Conservation (phyloP, 1,284 basidiomycete species). For the Fomitopsis betulina region DNA sequence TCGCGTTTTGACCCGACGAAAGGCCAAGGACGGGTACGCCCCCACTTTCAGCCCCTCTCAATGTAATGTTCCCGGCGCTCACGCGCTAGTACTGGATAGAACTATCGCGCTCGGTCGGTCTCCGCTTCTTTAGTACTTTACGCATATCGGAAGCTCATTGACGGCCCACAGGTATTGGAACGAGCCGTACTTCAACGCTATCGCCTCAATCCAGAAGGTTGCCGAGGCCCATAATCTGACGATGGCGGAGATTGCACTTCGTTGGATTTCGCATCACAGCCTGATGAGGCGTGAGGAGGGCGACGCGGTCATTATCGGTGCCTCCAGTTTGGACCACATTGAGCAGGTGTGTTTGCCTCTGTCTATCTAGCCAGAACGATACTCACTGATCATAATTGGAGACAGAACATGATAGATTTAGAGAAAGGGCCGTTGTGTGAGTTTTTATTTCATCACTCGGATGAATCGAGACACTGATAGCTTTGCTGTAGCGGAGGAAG, state of each 20-base stretch:
- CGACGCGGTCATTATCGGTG: slow-evolving; percentile 49
- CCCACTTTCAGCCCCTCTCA: neutral
- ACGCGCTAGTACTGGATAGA: slow-evolving; percentile 16
- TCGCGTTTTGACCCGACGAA: slow-evolving; percentile 35
- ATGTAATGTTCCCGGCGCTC: slow-evolving; percentile 13
- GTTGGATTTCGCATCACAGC: slow-evolving; percentile 52
- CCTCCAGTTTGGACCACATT: slow-evolving; percentile 45
- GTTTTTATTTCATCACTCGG: slow-evolving; percentile 13
- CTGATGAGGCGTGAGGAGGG: slow-evolving; percentile 41
- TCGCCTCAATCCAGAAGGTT: slow-evolving; percentile 34
- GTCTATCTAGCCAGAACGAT: too few species aligned
- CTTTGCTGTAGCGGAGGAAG: slow-evolving; percentile 28
- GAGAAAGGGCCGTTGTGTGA: slow-evolving; percentile 55
- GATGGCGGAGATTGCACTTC: slow-evolving; percentile 44
- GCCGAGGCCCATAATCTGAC: slow-evolving; percentile 39
- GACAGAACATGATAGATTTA: slow-evolving; percentile 45
- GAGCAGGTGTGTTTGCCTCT: slow-evolving; percentile 30
- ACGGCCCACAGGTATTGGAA: slow-evolving; percentile 37
- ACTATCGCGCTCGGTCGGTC: slow-evolving; percentile 21
- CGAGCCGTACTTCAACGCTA: slow-evolving; percentile 43
- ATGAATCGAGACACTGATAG: neutral
- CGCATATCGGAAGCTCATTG: neutral
- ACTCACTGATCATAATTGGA: too few species aligned
- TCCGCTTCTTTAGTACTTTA: neutral
- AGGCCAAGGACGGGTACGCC: slow-evolving; percentile 26